phyloP scores from a whole-genome alignment of 2,329 filamentous ascomycete genomes.

The Paecilomyces niveus region DNA sequence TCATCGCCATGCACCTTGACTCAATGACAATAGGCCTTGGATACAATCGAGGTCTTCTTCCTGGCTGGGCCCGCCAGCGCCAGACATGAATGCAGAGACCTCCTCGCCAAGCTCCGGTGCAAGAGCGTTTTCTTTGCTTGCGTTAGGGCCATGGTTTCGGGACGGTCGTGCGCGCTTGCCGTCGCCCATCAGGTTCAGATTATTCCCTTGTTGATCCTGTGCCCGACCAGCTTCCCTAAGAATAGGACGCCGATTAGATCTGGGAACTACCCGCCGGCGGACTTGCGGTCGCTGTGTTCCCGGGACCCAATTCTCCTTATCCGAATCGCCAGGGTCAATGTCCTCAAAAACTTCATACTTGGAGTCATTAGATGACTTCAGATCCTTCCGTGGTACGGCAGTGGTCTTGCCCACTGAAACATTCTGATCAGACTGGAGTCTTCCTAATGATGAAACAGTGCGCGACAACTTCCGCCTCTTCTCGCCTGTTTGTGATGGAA shows the following conservation, averaged over 20 bases:
- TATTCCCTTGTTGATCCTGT: slow-evolving; percentile 17
- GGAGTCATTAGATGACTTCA: slow-evolving; percentile 12
- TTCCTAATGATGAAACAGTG: slow-evolving; percentile 55
- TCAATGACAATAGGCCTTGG: slow-evolving; percentile 78
- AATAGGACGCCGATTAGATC: slow-evolving; percentile 29
- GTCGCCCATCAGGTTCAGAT: slow-evolving; percentile 9
- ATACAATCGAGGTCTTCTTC: slow-evolving; percentile 81
- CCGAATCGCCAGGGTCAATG: slow-evolving; percentile 61
- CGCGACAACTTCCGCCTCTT: slow-evolving; percentile 60
- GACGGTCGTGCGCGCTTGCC: slow-evolving; percentile 21
- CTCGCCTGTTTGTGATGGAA: slow-evolving; percentile 32
- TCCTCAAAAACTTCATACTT: slow-evolving; percentile 28
- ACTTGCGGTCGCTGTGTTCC: slow-evolving; percentile 37
- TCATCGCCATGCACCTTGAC: slow-evolving; percentile 84
- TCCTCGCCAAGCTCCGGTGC: slow-evolving; percentile 50
- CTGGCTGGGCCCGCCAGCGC: slow-evolving; percentile 51
- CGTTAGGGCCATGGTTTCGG: slow-evolving; percentile 12
- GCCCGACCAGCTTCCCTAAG: slow-evolving; percentile 37
- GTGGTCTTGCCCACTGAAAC: slow-evolving; percentile 29
- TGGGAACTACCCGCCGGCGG: slow-evolving; percentile 24
- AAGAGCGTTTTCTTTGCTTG: slow-evolving; percentile 29
- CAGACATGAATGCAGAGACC: slow-evolving; percentile 68
- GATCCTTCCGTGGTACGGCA: slow-evolving; percentile 19
- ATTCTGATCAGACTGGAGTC: slow-evolving; percentile 46
- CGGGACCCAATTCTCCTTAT: slow-evolving; percentile 85